A percentile compares a stretch with the other conserved stretches of the same genome.
These are phyloP conservation scores for Ophiostoma ips DNA, from an alignment of 2,329 filamentous ascomycete species.

Conservation along the genomic window DNA sequence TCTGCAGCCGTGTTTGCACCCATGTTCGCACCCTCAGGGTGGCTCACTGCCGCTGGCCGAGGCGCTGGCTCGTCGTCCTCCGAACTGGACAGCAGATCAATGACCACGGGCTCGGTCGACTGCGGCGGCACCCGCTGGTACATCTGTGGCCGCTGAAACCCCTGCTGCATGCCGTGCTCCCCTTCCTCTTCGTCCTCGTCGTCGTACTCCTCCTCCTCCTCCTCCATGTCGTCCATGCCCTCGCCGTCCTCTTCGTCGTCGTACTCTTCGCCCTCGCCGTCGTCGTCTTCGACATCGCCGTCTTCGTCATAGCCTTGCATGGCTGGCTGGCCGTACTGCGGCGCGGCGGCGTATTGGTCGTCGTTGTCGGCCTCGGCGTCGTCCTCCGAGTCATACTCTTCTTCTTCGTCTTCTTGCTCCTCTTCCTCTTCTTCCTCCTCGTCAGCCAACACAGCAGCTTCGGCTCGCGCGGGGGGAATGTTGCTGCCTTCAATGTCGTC, in stretches of 20 bases:
- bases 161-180: neutral
- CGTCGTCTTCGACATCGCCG: too few relatives aligned
- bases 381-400: neutral
- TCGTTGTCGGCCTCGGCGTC: neutral
- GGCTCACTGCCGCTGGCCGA: neutral
- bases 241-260: constrained; percentile 1
- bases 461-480: neutral
- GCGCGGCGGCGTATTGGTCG: neutral
- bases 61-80: constrained; percentile 21
- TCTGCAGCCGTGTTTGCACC: neutral
- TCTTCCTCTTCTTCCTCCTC: constrained; percentile 12
- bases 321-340: neutral
- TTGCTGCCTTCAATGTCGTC: constrained; percentile 16
- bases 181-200: constrained; percentile 2
- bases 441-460: constrained; percentile 10
- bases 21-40: too few relatives aligned
- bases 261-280: neutral
- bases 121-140: neutral
- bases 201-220: neutral
- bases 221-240: neutral
- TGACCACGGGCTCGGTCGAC: constrained; percentile 25
- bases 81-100: constrained; percentile 33
- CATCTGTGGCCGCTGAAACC: neutral
- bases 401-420: constrained; percentile 4
- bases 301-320: neutral